Evolutionary conservation across 768 basidiomycete species (phyloP), one percentile per base, ranked within the genome.

Genomic region (Tulasnella calospora): DNA sequence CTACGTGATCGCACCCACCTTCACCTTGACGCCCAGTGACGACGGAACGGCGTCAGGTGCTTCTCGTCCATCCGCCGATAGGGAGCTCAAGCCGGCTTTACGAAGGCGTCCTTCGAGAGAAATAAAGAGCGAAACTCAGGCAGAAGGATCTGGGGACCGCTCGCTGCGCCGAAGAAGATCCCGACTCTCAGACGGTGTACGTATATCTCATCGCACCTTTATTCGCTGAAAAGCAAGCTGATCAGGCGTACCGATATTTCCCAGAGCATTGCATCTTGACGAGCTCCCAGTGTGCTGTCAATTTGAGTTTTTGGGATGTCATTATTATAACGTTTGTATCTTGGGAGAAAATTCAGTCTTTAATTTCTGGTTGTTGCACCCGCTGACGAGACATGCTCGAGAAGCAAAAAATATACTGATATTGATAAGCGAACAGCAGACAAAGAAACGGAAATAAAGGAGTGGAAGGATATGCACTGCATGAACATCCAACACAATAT

Each of bases 131-230:
- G 35, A 41, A 33, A 33, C 57, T n/a, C 23, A 12, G 36, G 44
- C 38, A 9, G 71, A 30, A 72, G 44, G 44, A 15, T 44, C 44
- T 2, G 44, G 15, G 4, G 75, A 61, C 27, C 35, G 36, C 35
- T 9, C 36, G 30, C 35, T 69, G 33, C 75, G 75, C 30, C 47
- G 75, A 61, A 33, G 75, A 23, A 7, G 75, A 41, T 76, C 75
- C 51, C 61, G 75, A 38, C 46, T 74, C 21, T 55, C 73, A 10
- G 46, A 74, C 46, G 46, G 46, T 19, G 46, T 74, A 7, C 10
- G 61, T 27, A 13, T 5, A 12, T 12, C 17, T 40, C 30, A 7
- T 17, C 30, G 10, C 30, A 67, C 30, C 0, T 67, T 15, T 67
- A 67, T 30, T 67, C n/a, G 61, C 61, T 33, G 15, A 67, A 10